Evolutionary conservation across 2,329 filamentous ascomycete species (phyloP), one percentile per base, ranked within the genome.

Genomic region (Cladosporium phlei): DNA sequence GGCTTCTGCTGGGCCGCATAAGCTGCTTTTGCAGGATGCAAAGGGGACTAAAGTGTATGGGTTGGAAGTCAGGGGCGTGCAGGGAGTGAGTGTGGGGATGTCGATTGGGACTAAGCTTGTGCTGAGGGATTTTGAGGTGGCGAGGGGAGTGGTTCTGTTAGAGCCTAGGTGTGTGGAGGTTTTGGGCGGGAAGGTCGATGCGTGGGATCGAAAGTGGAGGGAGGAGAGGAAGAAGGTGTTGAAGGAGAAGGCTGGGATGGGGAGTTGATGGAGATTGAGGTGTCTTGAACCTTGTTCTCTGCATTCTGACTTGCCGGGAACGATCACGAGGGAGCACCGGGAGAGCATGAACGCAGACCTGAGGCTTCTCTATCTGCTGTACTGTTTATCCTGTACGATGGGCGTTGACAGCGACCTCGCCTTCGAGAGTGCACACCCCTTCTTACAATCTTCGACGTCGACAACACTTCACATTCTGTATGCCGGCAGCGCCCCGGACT

Each of bases 161-260:
- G 83, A 88, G 52, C 82, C 87, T 1, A 70, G 69, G 2, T 80
- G 66, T 47, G 83, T 81, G 45, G 75, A 78, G n/a, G 61, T 95
- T 2, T 67, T 96, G n/a, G 93, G 93, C 2, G 93, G 93, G 0
- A 94, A 87, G 69, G 77, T 97, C 34, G 89, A 96, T 46, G 73
- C 72, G 0, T 79, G 89, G 74, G 87, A 97, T 60, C 83, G 80
- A 61, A 74, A 74, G 6, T 97, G 91, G 91, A 74, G 75, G 37
- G 79, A 82, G 11, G 80, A 80, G 2, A 76, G 86, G 53, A 82
- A 95, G 64, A 76, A 74, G 38, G 77, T 79, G 53, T 65, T 97
- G 50, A 82, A 80, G 61, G 76, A 78, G 33, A 60, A 59, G 40
- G 61, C 59, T 34, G 59, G 60, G 2, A 45, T 45, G 42, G 16